phyloP scores from a whole-genome alignment of 495 filamentous ascomycete genomes.

The Daldinia bambusicola region DNA sequence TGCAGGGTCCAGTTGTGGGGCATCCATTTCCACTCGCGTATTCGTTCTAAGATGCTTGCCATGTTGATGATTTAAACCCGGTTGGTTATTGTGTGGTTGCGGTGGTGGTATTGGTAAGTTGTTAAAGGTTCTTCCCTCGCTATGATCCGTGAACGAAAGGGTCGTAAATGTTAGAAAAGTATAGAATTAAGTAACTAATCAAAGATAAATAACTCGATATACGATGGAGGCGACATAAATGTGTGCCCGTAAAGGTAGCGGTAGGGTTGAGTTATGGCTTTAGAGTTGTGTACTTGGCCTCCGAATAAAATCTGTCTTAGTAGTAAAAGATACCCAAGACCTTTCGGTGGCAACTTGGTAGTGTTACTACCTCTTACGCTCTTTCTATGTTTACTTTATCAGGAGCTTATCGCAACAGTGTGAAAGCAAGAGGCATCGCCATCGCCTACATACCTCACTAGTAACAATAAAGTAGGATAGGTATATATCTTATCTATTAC shows the following conservation, averaged over 20 bases:
- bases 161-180: background rate
- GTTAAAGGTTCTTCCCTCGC: background rate
- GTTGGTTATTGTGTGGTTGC: background rate
- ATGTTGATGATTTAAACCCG: background rate
- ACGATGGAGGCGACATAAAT: background rate
- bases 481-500: too few species aligned
- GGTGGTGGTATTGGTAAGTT: background rate
- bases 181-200: background rate
- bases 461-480: too few species aligned
- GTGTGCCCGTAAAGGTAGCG: background rate
- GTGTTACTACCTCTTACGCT: background rate
- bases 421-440: background rate
- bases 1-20: conserved; percentile 47
- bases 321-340: background rate
- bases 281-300: background rate
- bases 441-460: background rate
- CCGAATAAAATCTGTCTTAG: background rate
- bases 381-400: background rate
- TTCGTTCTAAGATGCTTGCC: background rate
- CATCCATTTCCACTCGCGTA: too few species aligned
- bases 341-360: too few species aligned
- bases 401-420: background rate
- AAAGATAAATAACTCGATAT: background rate
- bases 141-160: background rate
- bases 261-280: background rate